Evolutionary conservation across 2,329 filamentous ascomycete genomes (phyloP), one percentile per base, ranked within the genome.

Genomic region (Grosmannia clavigera): DNA sequence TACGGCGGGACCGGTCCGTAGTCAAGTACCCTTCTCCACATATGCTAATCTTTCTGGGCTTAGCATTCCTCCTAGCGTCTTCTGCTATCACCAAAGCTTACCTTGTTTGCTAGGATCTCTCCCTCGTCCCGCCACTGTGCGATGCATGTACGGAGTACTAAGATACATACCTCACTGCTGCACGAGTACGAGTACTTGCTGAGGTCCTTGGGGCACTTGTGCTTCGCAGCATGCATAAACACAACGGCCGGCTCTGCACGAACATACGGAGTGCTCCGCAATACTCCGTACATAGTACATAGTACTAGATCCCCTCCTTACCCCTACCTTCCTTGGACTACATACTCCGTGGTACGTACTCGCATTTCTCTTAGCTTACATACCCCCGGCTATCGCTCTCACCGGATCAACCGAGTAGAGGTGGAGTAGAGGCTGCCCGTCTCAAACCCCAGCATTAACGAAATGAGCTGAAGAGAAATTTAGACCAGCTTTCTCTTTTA

Each of bases 391-490:
- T 43, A 43, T 43, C 40, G 14, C 40, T 40, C 48, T 52, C 50
- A 52, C 50, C 50, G 50, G 50, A 14, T 52, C 14, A 52, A 14
- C 10, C 5, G 11, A 29, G 12, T 9, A 52, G 22, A 29, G 22
- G 50, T 52, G 40, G 40, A 3, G 40, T 43, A 16, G 22, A 52
- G n/a, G 14, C 22, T 29, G 31, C 31, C 19, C 40, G 3, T 31
- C 55, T 11, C 31, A n/a, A 16, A n/a, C 51, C 43, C 43, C 29
- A 43, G 53, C 58, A 31, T n/a, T 58, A 29, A 46, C 38, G 29
- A 51, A 43, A 55, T 55, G 54, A 55, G 54, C 54, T 55, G 54
- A 55, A 55, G 54, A 55, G n/a, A 55, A 55, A 19, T 53, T 16
- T 27, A 31, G 27, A 2, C 11, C 25, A 11, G 27, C 25, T 29